Evolutionary conservation across 148 eudicot species (phyloP).

Genomic region (Agrostemma githago): DNA sequence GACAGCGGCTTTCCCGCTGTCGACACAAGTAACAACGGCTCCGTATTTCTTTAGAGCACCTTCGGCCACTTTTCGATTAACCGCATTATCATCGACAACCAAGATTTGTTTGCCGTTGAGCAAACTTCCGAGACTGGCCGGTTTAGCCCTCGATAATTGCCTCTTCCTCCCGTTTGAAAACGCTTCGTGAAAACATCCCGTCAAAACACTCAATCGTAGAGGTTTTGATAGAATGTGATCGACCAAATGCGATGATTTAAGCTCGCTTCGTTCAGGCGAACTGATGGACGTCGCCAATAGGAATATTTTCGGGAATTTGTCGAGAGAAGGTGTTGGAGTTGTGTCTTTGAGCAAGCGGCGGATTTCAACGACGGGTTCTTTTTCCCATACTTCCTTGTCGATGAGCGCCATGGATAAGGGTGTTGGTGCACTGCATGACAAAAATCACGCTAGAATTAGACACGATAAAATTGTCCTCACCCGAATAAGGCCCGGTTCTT

Average conservation of each 20-base stretch:
- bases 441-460: not conserved
- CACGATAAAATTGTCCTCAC: no score
- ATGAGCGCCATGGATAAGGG: conserved; percentile 55
- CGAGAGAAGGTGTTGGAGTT: conserved; percentile 19
- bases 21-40: conserved; percentile 58
- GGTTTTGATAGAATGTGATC: conserved; percentile 65
- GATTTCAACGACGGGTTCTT: conserved; percentile 34
- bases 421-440: conserved; percentile 41
- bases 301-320: conserved; percentile 42
- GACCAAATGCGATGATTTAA: conserved; percentile 58
- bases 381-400: conserved; percentile 60
- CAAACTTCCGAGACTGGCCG: conserved; percentile 40
- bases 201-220: conserved; percentile 57
- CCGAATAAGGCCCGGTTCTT: no score
- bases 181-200: conserved; percentile 59
- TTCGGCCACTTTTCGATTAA: conserved; percentile 69
- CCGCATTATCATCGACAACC: conserved; percentile 75
- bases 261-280: conserved; percentile 42
- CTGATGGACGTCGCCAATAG: conserved; percentile 44
- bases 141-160: conserved; percentile 32
- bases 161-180: conserved; percentile 47
- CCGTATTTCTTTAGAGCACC: conserved; percentile 69
- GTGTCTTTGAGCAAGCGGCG: conserved; percentile 34
- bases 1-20: conserved; percentile 49
- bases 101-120: conserved; percentile 50